Base-by-base conservation (phyloP, 306 rosid genomes). In the Macrotyloma uniflorum region DNA sequence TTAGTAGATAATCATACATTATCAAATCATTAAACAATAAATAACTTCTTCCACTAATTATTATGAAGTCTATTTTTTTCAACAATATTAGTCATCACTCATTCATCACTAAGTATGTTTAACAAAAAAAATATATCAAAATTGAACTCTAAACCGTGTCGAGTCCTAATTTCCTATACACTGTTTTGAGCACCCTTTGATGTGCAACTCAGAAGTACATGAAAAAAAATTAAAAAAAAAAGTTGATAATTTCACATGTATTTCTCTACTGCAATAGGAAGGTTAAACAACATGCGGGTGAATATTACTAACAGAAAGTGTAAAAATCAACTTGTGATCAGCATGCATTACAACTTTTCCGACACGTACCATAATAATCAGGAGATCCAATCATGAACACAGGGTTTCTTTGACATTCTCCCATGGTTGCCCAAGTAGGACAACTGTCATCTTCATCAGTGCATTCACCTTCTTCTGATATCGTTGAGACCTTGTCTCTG, bases 351-450 rank as follows among this genome's bases (percentile, higher is more conserved):
- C 97, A 94, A 75, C 97, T 94, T 80, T 83, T 90, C 88, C 98
- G 79, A 86, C 98, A 94, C 3, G 96, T 94, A 23, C 98, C 98
- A 70, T 85, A 90, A 79, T 94, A 94, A 89, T 94, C 98, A 20
- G 89, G 89, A 46, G 98, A 89, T 51, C 98, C 98, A 46, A 91
- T 63, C 98, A 94, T 94, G 89, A 80, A 94, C 2, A 91, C 93
- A 1, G 96, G 91, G 51, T 94, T 94, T 68, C 85, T 42, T 80
- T 88, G 79, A 78, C 98, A 94, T 81, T 94, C 97, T 67, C 98
- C 97, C 6, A 43, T 51, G 78, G 89, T 87, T 20, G 93, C 98
- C 98, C 97, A 94, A 28, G 70, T 64, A 9, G 87, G 69, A 42
- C 97, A 94, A 62, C 38, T 87, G 20, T 83, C 75, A 53, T 89